phyloP scores from a whole-genome alignment of 495 filamentous ascomycete genomes.

The Pyrenula massariospora region DNA sequence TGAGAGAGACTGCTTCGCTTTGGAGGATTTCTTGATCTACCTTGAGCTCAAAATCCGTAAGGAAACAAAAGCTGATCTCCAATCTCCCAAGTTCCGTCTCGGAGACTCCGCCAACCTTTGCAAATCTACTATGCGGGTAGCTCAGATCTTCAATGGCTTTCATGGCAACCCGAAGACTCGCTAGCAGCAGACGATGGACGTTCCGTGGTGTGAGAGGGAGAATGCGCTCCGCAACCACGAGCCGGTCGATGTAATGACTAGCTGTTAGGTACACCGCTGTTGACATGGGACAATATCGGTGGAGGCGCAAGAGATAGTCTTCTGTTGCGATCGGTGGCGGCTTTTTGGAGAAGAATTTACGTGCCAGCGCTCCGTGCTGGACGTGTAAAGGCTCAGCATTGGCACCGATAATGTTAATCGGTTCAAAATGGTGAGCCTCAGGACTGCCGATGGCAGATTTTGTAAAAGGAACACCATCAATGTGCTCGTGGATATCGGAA shows the following conservation, averaged over 20 bases:
- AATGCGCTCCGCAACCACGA: constrained; percentile 61
- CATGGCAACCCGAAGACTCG: constrained; percentile 74
- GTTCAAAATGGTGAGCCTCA: constrained; percentile 24
- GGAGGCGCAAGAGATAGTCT: constrained; percentile 78
- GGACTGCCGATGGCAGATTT: constrained; percentile 32
- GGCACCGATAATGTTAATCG: constrained; percentile 38
- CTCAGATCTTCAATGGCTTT: constrained; percentile 86
- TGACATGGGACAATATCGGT: constrained; percentile 89
- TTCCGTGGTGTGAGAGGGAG: constrained; percentile 71
- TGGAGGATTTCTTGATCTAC: constrained; percentile 54
- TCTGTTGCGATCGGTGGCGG: constrained; percentile 69
- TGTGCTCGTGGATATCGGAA: not conserved
- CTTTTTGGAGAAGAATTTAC: constrained; percentile 84
- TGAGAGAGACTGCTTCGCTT: constrained; percentile 16
- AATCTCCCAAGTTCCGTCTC: constrained; percentile 66
- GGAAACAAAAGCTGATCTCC: constrained; percentile 85
- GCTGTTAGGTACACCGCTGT: constrained; percentile 91
- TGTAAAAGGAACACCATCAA: constrained; percentile 23
- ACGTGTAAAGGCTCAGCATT: constrained; percentile 49
- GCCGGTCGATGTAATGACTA: constrained; percentile 74
- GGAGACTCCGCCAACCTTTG: constrained; percentile 82
- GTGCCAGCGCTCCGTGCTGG: constrained; percentile 70
- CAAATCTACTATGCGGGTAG: constrained; percentile 71
- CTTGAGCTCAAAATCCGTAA: constrained; percentile 69
- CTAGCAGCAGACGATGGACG: constrained; percentile 77